Base-by-base conservation (phyloP, 106 monocot species). In the Dactylorhiza incarnata region DNA sequence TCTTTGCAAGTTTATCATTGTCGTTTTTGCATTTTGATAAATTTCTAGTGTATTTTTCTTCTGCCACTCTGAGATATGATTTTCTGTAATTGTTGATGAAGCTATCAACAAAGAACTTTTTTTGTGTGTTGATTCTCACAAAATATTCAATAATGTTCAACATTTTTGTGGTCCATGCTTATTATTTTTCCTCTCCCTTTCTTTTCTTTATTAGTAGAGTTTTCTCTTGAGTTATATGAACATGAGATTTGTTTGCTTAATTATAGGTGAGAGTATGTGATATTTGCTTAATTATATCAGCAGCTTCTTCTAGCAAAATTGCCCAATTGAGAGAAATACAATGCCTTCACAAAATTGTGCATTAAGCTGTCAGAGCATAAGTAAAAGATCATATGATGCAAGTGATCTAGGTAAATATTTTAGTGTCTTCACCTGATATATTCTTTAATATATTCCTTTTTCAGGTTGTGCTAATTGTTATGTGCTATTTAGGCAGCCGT, bases 231-330 rank as follows among this genome's bases (percentile, higher is more conserved):
- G 5, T 56, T 56, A 19, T 19, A 17, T 16, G 56, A 56, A 56
- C 19, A 54, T 11, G 54, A 54, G 1, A 9, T 62, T 62, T 62
- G 23, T 23, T 22, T 62, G 62, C 62, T 62, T 62, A 58, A 62
- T 62, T 65, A 45, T 67, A 94, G 94, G 91, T 91, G 15, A 94
- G 87, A 73, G 85, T 91, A 67, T 94, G 94, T 85, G 94, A 94
- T 85, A 94, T 94, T 75, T 94, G 94, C 78, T 91, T 91, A 16
- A n/a, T n/a, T n/a, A n/a, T n/a, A n/a, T n/a, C n/a, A n/a, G n/a
- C n/a, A n/a, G n/a, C n/a, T n/a, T n/a, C n/a, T n/a, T n/a, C n/a
- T n/a, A n/a, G n/a, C n/a, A n/a, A n/a, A n/a, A n/a, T n/a, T n/a
- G n/a, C n/a, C n/a, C n/a, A n/a, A n/a, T n/a, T n/a, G n/a, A n/a